Percentiles rank a stretch among this genome's conserved stretches.
Evolutionary conservation across 2,329 filamentous ascomycete species (phyloP).

Genomic region (Ophiostoma tasmaniense): DNA sequence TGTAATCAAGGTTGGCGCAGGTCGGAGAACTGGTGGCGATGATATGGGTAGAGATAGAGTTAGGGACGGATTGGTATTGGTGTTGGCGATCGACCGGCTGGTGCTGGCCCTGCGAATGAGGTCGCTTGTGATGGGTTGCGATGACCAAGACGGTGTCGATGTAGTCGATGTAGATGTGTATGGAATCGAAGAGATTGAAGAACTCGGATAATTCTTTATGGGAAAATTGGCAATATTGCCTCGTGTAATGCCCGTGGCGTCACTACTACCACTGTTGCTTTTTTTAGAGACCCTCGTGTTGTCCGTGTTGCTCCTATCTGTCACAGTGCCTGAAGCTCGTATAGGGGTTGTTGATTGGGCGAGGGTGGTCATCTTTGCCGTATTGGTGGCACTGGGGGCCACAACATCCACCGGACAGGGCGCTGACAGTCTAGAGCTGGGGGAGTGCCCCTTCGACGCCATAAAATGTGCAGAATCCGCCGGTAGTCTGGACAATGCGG

Average conservation of each 20-base stretch:
- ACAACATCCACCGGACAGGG: conserved; percentile 5
- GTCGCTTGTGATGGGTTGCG: not conserved
- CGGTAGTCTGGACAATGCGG: not conserved
- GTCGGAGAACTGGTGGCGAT: not conserved
- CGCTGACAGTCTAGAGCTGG: not conserved
- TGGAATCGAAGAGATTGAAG: not conserved
- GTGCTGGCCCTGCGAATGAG: conserved; percentile 5
- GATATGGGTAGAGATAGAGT: not conserved
- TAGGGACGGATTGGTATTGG: not conserved
- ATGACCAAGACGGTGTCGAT: not conserved
- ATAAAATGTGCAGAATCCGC: not conserved
- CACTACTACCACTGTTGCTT: not conserved
- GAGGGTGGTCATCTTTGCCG: conserved; percentile 4
- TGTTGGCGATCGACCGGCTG: not conserved
- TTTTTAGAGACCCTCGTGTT: conserved; percentile 13
- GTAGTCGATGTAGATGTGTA: not conserved
- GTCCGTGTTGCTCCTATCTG: conserved; percentile 8
- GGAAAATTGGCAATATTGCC: not conserved
- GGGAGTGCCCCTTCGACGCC: not conserved
- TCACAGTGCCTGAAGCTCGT: conserved; percentile 17
- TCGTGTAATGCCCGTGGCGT: not conserved
- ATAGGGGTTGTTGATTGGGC: conserved; percentile 17
- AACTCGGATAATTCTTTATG: not conserved
- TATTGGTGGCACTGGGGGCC: conserved; percentile 9
- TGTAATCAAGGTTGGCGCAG: not conserved